A percentile compares a stretch with the other conserved stretches of the same genome.
phyloP scores from a whole-genome alignment of 345 rosid species.

The Aurinia saxatilis region DNA sequence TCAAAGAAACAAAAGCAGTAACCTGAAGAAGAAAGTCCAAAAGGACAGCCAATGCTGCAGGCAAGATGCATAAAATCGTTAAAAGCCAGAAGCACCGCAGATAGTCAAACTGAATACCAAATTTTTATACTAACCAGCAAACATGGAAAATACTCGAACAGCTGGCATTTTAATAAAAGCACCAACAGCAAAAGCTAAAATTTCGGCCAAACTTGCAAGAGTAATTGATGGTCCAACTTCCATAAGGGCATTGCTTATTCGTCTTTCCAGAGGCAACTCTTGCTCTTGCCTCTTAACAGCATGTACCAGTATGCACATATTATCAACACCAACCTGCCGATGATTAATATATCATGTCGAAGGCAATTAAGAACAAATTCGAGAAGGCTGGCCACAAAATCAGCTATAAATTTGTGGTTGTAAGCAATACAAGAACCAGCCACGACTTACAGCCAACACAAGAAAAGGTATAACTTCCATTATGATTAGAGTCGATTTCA shows the following conservation, averaged over 20 bases:
- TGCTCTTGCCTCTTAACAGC: slow-evolving; percentile 90
- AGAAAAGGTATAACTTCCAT: slow-evolving; percentile 99
- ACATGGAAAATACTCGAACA: slow-evolving; percentile 95
- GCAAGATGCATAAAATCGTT: slow-evolving; percentile 21
- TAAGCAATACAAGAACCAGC: neutral
- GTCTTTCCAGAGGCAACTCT: slow-evolving; percentile 69
- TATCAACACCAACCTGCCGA: slow-evolving; percentile 91
- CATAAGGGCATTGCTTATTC: slow-evolving; percentile 90
- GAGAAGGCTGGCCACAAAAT: neutral
- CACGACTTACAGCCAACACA: slow-evolving; percentile 84
- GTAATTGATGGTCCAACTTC: slow-evolving; percentile 99
- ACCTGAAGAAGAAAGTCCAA: slow-evolving; percentile 95
- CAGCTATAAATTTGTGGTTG: neutral
- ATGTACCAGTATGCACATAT: slow-evolving; percentile 94
- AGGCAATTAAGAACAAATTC: neutral
- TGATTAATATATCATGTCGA: neutral
- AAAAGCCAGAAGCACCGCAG: neutral
- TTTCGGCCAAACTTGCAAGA: slow-evolving; percentile 92
- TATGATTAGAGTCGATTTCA: slow-evolving; percentile 87
- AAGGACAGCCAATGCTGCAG: slow-evolving; percentile 89
- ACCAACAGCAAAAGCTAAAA: slow-evolving; percentile 95
- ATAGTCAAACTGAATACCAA: neutral
- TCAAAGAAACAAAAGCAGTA: slow-evolving; percentile 95
- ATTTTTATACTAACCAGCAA: slow-evolving; percentile 60
- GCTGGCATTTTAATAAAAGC: slow-evolving; percentile 97